A percentile compares a stretch with the other conserved stretches of the same genome.
Conservation (phyloP, 345 rosid genomes). For the Capsella bursapastoris region DNA sequence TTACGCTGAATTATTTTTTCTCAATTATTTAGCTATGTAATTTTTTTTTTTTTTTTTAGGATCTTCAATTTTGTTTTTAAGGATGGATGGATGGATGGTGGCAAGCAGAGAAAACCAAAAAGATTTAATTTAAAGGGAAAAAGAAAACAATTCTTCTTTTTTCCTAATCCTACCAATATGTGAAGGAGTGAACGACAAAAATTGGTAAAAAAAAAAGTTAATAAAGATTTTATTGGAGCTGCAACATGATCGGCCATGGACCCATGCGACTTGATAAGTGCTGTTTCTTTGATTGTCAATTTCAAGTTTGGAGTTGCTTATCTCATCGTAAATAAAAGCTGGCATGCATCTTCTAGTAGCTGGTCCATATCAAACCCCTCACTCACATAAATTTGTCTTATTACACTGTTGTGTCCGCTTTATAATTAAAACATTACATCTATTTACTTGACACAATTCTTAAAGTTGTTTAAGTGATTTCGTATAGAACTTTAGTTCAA, state of each 20-base stretch:
- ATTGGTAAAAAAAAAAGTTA: background rate
- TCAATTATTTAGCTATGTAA: background rate
- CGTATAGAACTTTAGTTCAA: too few relatives aligned
- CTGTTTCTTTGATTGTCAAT: conserved; percentile 20
- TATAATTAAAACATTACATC: too few relatives aligned
- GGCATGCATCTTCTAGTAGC: conserved; percentile 30
- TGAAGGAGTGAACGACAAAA: conserved; percentile 38
- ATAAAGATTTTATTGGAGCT: background rate
- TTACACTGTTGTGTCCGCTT: too few relatives aligned
- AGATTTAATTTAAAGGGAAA: background rate
- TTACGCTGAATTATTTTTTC: background rate
- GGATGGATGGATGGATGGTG: background rate
- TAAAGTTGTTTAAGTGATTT: too few relatives aligned
- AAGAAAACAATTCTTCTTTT: conserved; percentile 2
- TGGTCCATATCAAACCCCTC: background rate
- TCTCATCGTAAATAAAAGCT: conserved; percentile 26
- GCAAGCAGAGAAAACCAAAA: conserved; percentile 32
- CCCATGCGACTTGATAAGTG: conserved; percentile 32
- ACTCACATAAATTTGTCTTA: too few relatives aligned
- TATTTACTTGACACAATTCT: too few relatives aligned
- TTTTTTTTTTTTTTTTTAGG: background rate
- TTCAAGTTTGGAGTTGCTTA: conserved; percentile 15
- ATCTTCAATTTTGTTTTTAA: background rate
- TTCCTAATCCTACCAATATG: conserved; percentile 18
- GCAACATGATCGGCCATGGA: conserved; percentile 26